phyloP scores from a whole-genome alignment of 2,329 filamentous ascomycete species.

The Cadophora malorum region DNA sequence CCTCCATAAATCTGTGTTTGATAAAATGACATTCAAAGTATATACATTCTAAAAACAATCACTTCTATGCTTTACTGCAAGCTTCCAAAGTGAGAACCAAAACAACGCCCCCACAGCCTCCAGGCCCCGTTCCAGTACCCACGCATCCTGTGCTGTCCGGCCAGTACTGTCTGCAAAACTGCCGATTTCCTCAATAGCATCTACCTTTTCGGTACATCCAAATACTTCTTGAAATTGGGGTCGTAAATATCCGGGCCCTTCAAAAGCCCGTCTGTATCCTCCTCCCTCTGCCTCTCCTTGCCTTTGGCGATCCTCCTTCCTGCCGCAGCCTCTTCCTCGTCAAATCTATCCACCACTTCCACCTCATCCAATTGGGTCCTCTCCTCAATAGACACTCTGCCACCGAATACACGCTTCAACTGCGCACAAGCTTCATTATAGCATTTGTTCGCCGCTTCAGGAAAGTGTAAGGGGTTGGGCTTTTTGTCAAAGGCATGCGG shows the following conservation, averaged over 20 bases:
- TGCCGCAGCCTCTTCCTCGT: slow-evolving; percentile 30
- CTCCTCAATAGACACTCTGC: slow-evolving; percentile 35
- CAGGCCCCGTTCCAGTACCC: not conserved
- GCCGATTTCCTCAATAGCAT: not conserved
- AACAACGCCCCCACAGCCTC: not conserved
- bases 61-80: not conserved
- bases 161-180: not conserved
- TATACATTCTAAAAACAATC: not conserved
- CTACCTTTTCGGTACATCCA: slow-evolving; percentile 6
- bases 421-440: slow-evolving; percentile 45
- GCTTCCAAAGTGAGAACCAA: not conserved
- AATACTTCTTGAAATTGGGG: not conserved
- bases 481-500: slow-evolving; percentile 72
- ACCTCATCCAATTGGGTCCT: slow-evolving; percentile 38
- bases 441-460: slow-evolving; percentile 41
- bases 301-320: slow-evolving; percentile 10
- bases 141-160: slow-evolving; percentile 2
- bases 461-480: slow-evolving; percentile 61
- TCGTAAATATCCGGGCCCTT: slow-evolving; percentile 14
- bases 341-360: slow-evolving; percentile 41
- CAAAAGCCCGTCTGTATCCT: slow-evolving; percentile 16
- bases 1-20: not conserved
- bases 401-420: slow-evolving; percentile 41
- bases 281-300: slow-evolving; percentile 18
- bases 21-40: not conserved